Percentiles rank a stretch among this genome's conserved stretches.
Evolutionary conservation across 805 yeast genomes (phyloP).

Genomic region (Yamadazyma laniorum): DNA sequence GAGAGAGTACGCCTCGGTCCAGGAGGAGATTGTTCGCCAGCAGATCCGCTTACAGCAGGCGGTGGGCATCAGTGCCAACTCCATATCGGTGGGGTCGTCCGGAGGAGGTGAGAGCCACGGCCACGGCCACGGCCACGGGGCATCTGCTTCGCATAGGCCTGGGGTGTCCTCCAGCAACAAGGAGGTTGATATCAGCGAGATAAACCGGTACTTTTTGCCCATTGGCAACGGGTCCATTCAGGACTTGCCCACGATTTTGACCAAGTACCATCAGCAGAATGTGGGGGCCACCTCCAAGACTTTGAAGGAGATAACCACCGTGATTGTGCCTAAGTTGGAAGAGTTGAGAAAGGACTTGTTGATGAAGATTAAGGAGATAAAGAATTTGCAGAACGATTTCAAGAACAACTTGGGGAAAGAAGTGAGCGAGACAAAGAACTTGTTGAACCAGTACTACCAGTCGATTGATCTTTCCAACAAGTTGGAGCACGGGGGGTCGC

Average conservation of each 20-base stretch:
- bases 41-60: slow-evolving; percentile 80
- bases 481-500: slow-evolving; percentile 25
- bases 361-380: slow-evolving; percentile 84
- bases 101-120: slow-evolving; percentile 13
- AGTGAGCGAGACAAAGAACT: slow-evolving; percentile 31
- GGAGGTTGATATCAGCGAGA: slow-evolving; percentile 31
- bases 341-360: slow-evolving; percentile 67
- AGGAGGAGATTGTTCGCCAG: slow-evolving; percentile 85
- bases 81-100: slow-evolving; percentile 12
- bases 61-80: slow-evolving; percentile 35
- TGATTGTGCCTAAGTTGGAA: slow-evolving; percentile 54
- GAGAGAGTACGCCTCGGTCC: slow-evolving; percentile 76
- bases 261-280: slow-evolving; percentile 47
- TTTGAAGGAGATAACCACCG: slow-evolving; percentile 47
- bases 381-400: slow-evolving; percentile 79
- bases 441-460: slow-evolving; percentile 50
- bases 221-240: slow-evolving; percentile 72
- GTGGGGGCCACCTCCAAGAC: slow-evolving; percentile 39
- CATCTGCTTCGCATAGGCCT: background rate
- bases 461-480: slow-evolving; percentile 65
- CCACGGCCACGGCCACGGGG: slow-evolving; percentile 5
- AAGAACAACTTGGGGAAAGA: slow-evolving; percentile 72
- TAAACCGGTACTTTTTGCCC: slow-evolving; percentile 63
- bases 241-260: slow-evolving; percentile 71
- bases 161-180: slow-evolving; percentile 1